Base-by-base conservation (phyloP, 2,329 filamentous ascomycete species). In the Geosmithia putterillii region DNA sequence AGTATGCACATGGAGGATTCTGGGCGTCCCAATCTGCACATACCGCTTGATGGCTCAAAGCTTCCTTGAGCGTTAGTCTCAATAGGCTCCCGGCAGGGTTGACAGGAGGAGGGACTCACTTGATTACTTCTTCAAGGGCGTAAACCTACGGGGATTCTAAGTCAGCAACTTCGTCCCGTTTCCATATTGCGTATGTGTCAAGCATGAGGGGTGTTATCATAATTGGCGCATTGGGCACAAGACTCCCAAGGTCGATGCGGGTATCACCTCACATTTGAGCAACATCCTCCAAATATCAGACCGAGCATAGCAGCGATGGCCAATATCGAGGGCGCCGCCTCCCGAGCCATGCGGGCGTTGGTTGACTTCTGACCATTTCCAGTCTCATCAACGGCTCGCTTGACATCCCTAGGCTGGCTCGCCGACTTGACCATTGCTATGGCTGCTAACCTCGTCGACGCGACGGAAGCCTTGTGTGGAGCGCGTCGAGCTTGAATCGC, bases 281-380 rank as follows among this genome's bases (percentile, higher is more conserved):
- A 95, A 59, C 88, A 95, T 23, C 92, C 92, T 42, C 92, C 92
- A 61, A 98, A 95, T 46, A 98, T 96, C 51, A 96, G 74, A 42
- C 73, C 73, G 45, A 90, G 72, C 74, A 94, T 94, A 45, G 73
- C 69, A 19, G 71, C 68, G 39, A 81, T 68, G 45, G 75, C 73
- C 34, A 85, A 61, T 73, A 63, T 41, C 22, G 58, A 54, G 6
- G 58, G 54, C 4, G 51, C 56, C 39, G 51, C 48, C 32, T 51
- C 43, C 20, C 23, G 19, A 20, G 32, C 38, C 15, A 35, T 18
- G 8, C 20, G 35, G 32, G n/a, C 20, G 20, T 15, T 5, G 32
- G 19, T 28, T 6, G 38, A 14, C 38, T 22, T 23, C 17, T 18
- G 17, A 4, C 17, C 15, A 10, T 20, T 12, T 19, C 17, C 19